Evolutionary conservation across 768 basidiomycete species (phyloP), one percentile per base, ranked within the genome.

Genomic region (Russula brevipes): DNA sequence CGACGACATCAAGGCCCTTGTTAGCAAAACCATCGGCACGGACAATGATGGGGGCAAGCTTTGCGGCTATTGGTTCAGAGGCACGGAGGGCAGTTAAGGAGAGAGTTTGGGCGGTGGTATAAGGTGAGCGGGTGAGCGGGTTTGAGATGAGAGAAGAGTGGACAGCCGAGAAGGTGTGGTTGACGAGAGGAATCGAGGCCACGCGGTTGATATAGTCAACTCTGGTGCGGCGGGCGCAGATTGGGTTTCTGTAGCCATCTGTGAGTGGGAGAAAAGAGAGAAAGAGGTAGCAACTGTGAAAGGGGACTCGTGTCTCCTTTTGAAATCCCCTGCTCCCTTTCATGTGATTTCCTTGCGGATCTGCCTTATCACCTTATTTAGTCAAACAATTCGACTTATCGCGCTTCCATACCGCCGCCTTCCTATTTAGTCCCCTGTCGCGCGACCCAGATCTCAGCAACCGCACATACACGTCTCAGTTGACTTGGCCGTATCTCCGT

Each of bases 151-250:
- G 79, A 8, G 84, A 81, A 39, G 75, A 73, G 70, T 88, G 83
- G 61, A 91, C 73, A 44, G 84, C 81, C 62, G 78, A 77, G 62
- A 90, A 72, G 5, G 83, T 82, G 58, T 82, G 86, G 53, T 83
- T 82, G 69, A 93, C 78, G 49, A 91, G 74, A 24, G 90, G 90
- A 61, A 93, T 91, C 51, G 83, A 80, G n/a, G 79, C 81, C 54
- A 92, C 81, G 61, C 89, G 86, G 44, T 72, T 69, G 59, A 92
- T 64, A 66, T 75, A 51, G 83, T 89, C 69, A 89, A 70, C 71
- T 85, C 84, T 58, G 87, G 85, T 30, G 73, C 63, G 3, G 73
- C 38, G 46, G 68, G 57, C 14, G 71, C 63, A 24, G 72, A 59
- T 53, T 75, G 71, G 4, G 75, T 75, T 54, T 71, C 69, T 35